Evolutionary conservation across 2,329 filamentous ascomycete genomes (phyloP), one percentile per base, ranked within the genome.

Genomic region (Colletotrichum simmondsii): DNA sequence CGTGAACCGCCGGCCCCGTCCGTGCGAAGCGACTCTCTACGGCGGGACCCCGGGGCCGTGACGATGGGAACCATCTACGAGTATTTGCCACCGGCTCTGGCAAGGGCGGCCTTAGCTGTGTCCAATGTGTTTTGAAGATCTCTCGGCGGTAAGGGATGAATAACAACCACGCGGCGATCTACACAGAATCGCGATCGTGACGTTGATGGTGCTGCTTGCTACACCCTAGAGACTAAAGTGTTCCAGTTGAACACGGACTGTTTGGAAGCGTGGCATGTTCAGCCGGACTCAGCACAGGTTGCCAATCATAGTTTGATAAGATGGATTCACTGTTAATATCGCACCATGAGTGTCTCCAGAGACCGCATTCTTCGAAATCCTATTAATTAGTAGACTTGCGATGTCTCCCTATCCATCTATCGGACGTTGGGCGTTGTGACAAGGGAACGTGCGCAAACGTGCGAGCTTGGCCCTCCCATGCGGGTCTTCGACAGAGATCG

Each of bases 1-100:
- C 30, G 35, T 30, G 46, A 24, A 69, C 24, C 30, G 65, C 65
- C 70, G 70, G 70, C 42, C 24, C 70, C 65, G 70, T 72, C 70
- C 65, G 70, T 72, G 70, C 70, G 24, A 24, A 54, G 24, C 53
- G 63, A 49, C 42, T 35, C 42, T 28, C n/a, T 35, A 37, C 67
- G 42, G 49, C 68, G 64, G 52, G 49, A 2, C 58, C 35, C 63
- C 68, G 68, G 63, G 46, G 37, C 56, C 12, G 42, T 42, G 11
- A n/a, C 12, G 24, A 35, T 61, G 59, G 59, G 24, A 24, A 24
- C 7, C 11, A 24, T 49, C 14, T 4, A 32, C 5, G 14, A 26
- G 12, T 19, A 57, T 68, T 49, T 71, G 68, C 68, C 68, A 68
- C 68, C 64, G 63, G 12, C 28, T 12, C 46, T 46, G 26, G 54